Evolutionary conservation across 1,284 basidiomycete genomes (phyloP), one percentile per base, ranked within the genome.

Genomic region (Heimioporus punctisporus): DNA sequence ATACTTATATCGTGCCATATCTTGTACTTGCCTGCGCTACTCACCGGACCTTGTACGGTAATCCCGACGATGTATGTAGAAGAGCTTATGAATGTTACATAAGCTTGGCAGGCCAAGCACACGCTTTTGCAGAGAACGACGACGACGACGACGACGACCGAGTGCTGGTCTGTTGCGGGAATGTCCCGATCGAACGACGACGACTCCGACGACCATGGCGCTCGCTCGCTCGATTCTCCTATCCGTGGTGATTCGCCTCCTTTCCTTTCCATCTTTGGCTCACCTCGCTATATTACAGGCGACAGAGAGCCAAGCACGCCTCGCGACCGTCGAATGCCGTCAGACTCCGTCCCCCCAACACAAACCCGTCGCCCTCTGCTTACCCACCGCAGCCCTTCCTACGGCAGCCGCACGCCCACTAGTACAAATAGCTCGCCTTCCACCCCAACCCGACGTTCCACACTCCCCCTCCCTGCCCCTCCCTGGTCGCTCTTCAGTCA

Each of bases 401-500:
- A 39, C 39, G 23, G 25, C 48, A 19, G 39, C 2, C 26, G 23
- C 26, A 23, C 26, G 11, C 54, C 34, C 5, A 14, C 44, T 9
- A 24, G 28, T 48, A 47, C 50, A 50, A 52, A 56, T 43, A 60
- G 30, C 27, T 2, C 24, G 8, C 27, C 48, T 8, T 51, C 28
- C 31, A 26, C 49, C 3, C 21, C 48, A 19, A n/a, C 14, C 9
- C 55, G 62, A 8, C 24, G 34, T 8, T 55, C 56, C 4, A 46
- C 39, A 0, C 5, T 23, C n/a, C 31, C 37, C 19, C 46, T 34
- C 30, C 11, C 55, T 4, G 55, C 69, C 8, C 72, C 62, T 8
- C 77, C 83, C 71, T 92, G 90, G 90, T 76, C 84, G 1, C 72
- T 91, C 7, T 92, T 92, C 62, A 81, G 78, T 5, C 84, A 90